These are phyloP conservation scores for Diaporthe citri DNA, from an alignment of 2,329 filamentous ascomycete species.

Conservation along the genomic window DNA sequence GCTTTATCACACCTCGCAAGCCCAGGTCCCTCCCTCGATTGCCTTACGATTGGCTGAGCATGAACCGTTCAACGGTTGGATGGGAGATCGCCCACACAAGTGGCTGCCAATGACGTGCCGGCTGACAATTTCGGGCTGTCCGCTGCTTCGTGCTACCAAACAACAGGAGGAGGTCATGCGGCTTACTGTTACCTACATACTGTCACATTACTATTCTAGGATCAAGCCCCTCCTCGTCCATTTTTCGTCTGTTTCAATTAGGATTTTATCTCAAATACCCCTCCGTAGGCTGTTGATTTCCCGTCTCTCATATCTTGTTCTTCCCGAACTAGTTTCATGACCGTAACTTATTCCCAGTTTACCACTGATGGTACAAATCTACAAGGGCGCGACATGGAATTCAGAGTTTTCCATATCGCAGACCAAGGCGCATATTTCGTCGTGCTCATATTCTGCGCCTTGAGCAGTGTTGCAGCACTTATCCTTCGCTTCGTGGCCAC, in stretches of 20 bases:
- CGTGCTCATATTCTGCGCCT: not conserved
- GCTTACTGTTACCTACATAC: not conserved
- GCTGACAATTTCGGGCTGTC: not conserved
- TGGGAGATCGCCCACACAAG: not conserved
- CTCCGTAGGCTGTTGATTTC: not conserved
- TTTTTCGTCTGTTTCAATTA: not conserved
- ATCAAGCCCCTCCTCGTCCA: not conserved
- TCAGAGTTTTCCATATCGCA: not conserved
- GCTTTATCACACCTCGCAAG: not conserved
- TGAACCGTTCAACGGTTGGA: not conserved
- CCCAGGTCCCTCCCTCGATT: not conserved
- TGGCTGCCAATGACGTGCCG: not conserved
- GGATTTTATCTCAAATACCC: not conserved
- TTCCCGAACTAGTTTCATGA: no score
- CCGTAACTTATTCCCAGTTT: no score
- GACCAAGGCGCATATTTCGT: slow-evolving; percentile 6
- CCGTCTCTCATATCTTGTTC: not conserved
- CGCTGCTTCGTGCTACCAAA: not conserved
- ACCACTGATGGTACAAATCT: not conserved
- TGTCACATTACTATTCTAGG: not conserved
- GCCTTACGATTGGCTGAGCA: not conserved
- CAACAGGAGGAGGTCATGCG: not conserved
- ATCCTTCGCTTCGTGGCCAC: not conserved
- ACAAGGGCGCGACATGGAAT: not conserved
- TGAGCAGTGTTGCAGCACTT: not conserved